Conservation (phyloP, 2,329 filamentous ascomycete species). For the Aspergillus melleus region DNA sequence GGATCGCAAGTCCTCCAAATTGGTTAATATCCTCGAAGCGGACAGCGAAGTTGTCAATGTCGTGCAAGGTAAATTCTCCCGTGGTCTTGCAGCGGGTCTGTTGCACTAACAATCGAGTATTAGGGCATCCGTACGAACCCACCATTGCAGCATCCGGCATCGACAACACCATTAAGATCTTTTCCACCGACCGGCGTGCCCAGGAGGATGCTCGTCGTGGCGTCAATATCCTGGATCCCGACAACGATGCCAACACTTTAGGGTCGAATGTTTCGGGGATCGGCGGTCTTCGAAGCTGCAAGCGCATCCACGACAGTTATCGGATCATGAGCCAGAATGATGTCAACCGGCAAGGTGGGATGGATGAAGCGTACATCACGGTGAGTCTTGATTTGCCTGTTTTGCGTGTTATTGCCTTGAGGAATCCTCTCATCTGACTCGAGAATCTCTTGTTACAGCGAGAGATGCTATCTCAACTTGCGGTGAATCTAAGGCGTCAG, state of each 20-base stretch:
- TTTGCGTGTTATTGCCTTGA: not conserved
- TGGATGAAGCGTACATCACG: conserved; percentile 59
- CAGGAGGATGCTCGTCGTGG: conserved; percentile 59
- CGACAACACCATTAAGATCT: conserved; percentile 68
- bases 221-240: conserved; percentile 56
- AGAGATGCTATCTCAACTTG: conserved; percentile 49
- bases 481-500: conserved; percentile 38
- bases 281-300: conserved; percentile 56
- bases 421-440: conserved; percentile 12
- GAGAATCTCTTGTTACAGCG: conserved; percentile 32
- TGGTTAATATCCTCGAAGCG: conserved; percentile 66
- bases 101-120: conserved; percentile 12
- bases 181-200: conserved; percentile 60
- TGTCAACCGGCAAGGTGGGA: conserved; percentile 57
- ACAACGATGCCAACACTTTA: conserved; percentile 39
- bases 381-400: conserved; percentile 34
- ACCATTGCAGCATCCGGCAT: conserved; percentile 67
- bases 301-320: conserved; percentile 60
- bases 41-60: conserved; percentile 72
- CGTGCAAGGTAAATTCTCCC: conserved; percentile 53
- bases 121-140: conserved; percentile 66
- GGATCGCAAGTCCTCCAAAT: conserved; percentile 61
- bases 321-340: conserved; percentile 65
- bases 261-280: conserved; percentile 26
- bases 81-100: not conserved